phyloP scores from a whole-genome alignment of 2,329 filamentous ascomycete species.

The Diaporthe sp. region DNA sequence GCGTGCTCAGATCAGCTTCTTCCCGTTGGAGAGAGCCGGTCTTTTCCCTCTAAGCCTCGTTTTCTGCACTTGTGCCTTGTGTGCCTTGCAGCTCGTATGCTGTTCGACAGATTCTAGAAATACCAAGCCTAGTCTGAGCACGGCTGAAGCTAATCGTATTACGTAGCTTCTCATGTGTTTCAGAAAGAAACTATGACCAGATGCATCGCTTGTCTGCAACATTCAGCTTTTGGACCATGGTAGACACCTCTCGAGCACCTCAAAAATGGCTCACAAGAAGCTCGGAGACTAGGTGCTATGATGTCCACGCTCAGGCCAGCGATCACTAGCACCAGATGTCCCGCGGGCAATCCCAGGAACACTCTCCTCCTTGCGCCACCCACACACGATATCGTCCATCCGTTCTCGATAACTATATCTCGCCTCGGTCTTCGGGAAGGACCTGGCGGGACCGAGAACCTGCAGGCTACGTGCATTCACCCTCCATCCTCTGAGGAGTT shows the following conservation, averaged over 20 bases:
- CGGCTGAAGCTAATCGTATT: conserved; percentile 24
- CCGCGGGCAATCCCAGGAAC: neutral
- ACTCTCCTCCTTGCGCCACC: neutral
- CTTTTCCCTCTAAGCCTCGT: neutral
- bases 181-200: conserved; percentile 6
- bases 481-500: conserved; percentile 10
- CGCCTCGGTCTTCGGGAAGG: conserved; percentile 30
- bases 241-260: neutral
- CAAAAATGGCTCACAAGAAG: neutral
- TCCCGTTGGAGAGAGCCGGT: conserved; percentile 17
- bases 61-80: conserved; percentile 40
- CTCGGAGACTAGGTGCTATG: neutral
- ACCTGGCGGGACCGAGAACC: conserved; percentile 30
- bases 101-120: conserved; percentile 36
- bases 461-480: conserved; percentile 33
- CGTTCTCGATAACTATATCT: conserved; percentile 9
- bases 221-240: neutral
- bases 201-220: conserved; percentile 17
- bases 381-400: neutral
- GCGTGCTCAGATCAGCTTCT: conserved; percentile 15
- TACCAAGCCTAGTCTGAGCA: conserved; percentile 9
- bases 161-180: conserved; percentile 25
- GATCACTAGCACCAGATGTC: neutral
- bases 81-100: conserved; percentile 43
- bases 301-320: neutral